Percentiles rank a stretch among this genome's conserved stretches.
Evolutionary conservation across 2,329 filamentous ascomycete species (phyloP).

Genomic region (Calonectria naviculata): DNA sequence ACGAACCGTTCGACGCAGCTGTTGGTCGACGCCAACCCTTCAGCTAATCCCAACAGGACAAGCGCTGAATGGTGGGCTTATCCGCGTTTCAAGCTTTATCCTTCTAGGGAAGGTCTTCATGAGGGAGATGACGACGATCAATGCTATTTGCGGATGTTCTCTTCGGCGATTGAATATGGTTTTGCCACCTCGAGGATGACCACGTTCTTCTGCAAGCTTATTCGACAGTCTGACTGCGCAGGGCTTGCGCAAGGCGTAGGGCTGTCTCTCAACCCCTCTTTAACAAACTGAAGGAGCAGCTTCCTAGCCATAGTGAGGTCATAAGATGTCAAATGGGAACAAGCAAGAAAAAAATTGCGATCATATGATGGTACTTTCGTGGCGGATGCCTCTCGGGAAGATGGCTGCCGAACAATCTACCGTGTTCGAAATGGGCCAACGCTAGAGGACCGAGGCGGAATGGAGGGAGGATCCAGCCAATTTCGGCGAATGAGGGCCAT

Average conservation of each 20-base stretch:
- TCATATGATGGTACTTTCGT: background rate
- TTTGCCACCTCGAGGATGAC: background rate
- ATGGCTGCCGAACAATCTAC: background rate
- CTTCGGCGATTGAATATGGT: too few species aligned
- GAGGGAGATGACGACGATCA: background rate
- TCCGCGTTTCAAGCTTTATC: constrained; percentile 17
- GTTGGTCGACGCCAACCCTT: background rate
- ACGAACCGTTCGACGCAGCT: background rate
- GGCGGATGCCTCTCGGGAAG: background rate
- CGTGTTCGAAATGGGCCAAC: background rate
- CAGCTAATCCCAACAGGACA: background rate
- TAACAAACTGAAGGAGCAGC: background rate
- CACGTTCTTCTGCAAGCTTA: background rate
- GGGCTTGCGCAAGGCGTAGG: background rate
- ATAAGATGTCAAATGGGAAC: background rate
- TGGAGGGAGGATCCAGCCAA: background rate
- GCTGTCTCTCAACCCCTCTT: background rate
- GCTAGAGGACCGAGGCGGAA: background rate
- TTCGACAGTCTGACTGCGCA: background rate
- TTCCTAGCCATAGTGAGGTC: background rate
- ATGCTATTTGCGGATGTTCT: background rate
- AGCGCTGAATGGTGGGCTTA: background rate
- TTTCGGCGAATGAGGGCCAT: background rate
- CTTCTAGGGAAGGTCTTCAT: constrained; percentile 1
- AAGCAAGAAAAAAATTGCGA: background rate